Base-by-base conservation (phyloP, 768 basidiomycete genomes). In the Auriscalpium microsporum region DNA sequence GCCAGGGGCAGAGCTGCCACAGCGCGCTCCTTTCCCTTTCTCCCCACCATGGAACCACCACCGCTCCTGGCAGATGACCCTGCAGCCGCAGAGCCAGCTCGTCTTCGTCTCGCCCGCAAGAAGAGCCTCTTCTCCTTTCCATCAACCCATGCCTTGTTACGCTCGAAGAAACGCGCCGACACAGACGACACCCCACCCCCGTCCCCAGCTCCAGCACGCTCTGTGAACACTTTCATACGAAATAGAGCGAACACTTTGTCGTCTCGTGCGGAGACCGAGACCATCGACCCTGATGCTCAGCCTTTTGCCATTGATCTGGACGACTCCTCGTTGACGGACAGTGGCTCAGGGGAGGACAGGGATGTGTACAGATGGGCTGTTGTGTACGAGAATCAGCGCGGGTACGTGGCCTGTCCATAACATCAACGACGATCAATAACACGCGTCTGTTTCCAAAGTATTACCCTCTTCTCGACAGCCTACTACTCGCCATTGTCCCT, bases 351-450 rank as follows among this genome's bases (percentile, higher is more conserved):
- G 45, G 57, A 56, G 17, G 69, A 73, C 58, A 66, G 68, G 53
- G 82, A 86, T 63, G 68, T 75, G 11, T 91, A 86, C 65, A 77
- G 78, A 67, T 92, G 89, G 89, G 89, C 86, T 8, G 67, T 86
- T 10, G 63, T 91, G 10, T 89, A 88, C 58, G 89, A 92, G 70
- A 90, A 91, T 64, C 89, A 92, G 69, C 74, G 89, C 64, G 89
- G 89, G 89, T 87, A 58, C 47, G 58, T 28, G 17, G 38, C 33
- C 8, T 37, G 10, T 36, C 50, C 8, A 19, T 38, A 35, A 50
- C 55, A 11, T 17, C 4, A 35, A 19, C 34, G 53, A 13, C 52
- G 16, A 9, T 34, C 42, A 11, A 53, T 28, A 28, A 28, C 28
- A 28, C 28, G 28, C 28, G 5, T 28, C 5, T 4, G 28, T 28